Evolutionary conservation across 2,329 filamentous ascomycete genomes (phyloP).

Genomic region (Xylariaceae sp.): DNA sequence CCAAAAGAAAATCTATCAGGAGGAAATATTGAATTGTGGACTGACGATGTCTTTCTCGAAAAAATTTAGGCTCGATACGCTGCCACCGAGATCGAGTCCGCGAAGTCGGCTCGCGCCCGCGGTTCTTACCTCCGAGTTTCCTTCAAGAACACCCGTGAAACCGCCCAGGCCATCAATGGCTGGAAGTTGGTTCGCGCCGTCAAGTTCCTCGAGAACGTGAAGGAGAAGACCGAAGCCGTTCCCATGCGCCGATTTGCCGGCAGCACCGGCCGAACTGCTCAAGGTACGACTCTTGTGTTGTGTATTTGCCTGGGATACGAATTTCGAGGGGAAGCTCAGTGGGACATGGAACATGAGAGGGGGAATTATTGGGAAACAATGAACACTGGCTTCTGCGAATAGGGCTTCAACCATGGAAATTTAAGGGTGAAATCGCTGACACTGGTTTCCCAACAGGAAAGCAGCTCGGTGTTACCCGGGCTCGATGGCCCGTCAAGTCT

Average conservation of each 20-base stretch:
- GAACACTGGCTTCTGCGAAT: conserved; percentile 4
- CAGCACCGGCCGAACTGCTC: conserved; percentile 89
- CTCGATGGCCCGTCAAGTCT: conserved; percentile 98
- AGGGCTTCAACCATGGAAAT: conserved; percentile 1
- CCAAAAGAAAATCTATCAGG: conserved; percentile 7
- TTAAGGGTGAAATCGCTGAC: conserved; percentile 18
- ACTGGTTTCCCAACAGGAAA: conserved; percentile 61
- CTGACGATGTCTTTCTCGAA: conserved; percentile 21
- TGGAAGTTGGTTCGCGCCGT: conserved; percentile 96
- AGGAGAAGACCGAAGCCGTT: conserved; percentile 94
- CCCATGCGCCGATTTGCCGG: conserved; percentile 98
- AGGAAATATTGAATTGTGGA: conserved; percentile 11
- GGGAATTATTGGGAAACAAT: neutral
- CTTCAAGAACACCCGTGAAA: conserved; percentile 99
- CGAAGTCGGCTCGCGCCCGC: conserved; percentile 95
- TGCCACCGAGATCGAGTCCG: conserved; percentile 76
- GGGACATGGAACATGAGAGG: neutral
- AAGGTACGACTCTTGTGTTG: conserved; percentile 67
- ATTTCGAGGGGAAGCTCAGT: neutral
- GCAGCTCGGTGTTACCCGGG: conserved; percentile 95
- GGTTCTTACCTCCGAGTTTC: conserved; percentile 98
- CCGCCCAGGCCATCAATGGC: conserved; percentile 98
- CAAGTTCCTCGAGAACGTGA: conserved; percentile 96
- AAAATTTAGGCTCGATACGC: conserved; percentile 82
- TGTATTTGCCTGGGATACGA: neutral